A percentile compares a stretch with the other conserved stretches of the same genome.
These are phyloP conservation scores for Westerdykella sp. DNA, from an alignment of 2,329 filamentous ascomycete species.

Conservation along the genomic window DNA sequence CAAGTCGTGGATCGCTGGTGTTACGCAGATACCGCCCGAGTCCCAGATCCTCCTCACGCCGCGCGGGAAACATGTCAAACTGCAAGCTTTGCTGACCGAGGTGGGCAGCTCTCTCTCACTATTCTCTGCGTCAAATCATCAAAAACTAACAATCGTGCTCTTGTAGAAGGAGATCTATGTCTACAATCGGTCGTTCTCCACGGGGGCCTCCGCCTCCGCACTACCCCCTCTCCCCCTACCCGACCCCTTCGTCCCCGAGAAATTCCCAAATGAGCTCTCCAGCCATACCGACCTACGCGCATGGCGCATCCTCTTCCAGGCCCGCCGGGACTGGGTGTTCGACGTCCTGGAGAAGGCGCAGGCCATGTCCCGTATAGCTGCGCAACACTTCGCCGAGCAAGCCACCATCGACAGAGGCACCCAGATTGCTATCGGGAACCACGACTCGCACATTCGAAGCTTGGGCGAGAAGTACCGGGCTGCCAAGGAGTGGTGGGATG, in stretches of 20 bases:
- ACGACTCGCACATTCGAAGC: constrained; percentile 66
- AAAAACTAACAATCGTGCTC: constrained; percentile 6
- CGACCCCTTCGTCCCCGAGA: constrained; percentile 53
- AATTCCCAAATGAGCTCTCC: constrained; percentile 71
- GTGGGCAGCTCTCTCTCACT: constrained; percentile 41
- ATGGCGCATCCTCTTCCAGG: constrained; percentile 84
- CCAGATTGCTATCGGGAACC: constrained; percentile 78
- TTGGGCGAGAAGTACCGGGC: constrained; percentile 68
- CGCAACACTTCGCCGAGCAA: constrained; percentile 65
- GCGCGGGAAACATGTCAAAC: constrained; percentile 76
- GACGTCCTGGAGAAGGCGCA: constrained; percentile 63
- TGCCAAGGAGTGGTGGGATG: constrained; percentile 63
- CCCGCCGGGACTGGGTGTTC: constrained; percentile 73
- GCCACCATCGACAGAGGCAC: constrained; percentile 72
- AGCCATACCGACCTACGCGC: constrained; percentile 73
- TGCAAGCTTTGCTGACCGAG: constrained; percentile 73
- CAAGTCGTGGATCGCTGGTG: constrained; percentile 70
- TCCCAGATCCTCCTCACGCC: constrained; percentile 83
- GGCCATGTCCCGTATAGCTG: constrained; percentile 55
- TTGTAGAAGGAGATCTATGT: constrained; percentile 78
- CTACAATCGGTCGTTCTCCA: constrained; percentile 65
- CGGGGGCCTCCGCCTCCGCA: constrained; percentile 38
- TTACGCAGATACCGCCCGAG: constrained; percentile 65
- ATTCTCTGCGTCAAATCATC: background rate
- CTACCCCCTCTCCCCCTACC: constrained; percentile 51